These are phyloP conservation scores for Rhizoclosmatium sp. DNA, from an alignment of 192 early-diverging fungal species.

Conservation along the genomic window DNA sequence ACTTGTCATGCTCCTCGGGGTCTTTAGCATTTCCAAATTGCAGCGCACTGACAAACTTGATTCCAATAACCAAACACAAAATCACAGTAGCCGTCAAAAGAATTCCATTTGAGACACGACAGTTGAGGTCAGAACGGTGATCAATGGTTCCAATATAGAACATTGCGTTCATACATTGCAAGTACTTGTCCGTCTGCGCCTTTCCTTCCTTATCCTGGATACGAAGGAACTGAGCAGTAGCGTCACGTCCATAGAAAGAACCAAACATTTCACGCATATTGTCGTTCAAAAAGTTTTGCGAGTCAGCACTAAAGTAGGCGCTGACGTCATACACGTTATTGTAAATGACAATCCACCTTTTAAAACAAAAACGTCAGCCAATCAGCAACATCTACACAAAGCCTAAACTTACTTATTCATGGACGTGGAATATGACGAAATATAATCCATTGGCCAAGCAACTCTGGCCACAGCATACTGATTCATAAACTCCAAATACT, in stretches of 20 bases:
- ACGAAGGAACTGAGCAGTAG: conserved; percentile 42
- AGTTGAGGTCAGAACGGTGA: conserved; percentile 76
- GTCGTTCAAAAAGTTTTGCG: conserved; percentile 34
- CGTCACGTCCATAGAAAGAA: conserved; percentile 49
- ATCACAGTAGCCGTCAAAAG: conserved; percentile 81
- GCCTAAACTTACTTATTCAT: conserved; percentile 27
- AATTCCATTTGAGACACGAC: conserved; percentile 87
- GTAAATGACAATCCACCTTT: conserved; percentile 55
- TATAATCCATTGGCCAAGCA: conserved; percentile 47
- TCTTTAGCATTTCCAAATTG: conserved; percentile 77
- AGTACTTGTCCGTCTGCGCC: conserved; percentile 32
- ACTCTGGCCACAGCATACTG: conserved; percentile 58
- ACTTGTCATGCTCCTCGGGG: conserved; percentile 89
- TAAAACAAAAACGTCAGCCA: conserved; percentile 23
- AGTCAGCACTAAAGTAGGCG: conserved; percentile 47
- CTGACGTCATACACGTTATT: conserved; percentile 66
- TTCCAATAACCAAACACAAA: conserved; percentile 83
- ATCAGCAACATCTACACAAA: not conserved
- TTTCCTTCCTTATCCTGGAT: conserved; percentile 27
- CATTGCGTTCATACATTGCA: conserved; percentile 77
- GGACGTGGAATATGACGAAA: conserved; percentile 29
- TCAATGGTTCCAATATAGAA: conserved; percentile 85
- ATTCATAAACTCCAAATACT: conserved; percentile 60
- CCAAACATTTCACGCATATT: conserved; percentile 45
- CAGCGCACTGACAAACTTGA: conserved; percentile 96